Evolutionary conservation across 176 grass and related monocot species (phyloP).

Genomic region (Aechmea fasciata): DNA sequence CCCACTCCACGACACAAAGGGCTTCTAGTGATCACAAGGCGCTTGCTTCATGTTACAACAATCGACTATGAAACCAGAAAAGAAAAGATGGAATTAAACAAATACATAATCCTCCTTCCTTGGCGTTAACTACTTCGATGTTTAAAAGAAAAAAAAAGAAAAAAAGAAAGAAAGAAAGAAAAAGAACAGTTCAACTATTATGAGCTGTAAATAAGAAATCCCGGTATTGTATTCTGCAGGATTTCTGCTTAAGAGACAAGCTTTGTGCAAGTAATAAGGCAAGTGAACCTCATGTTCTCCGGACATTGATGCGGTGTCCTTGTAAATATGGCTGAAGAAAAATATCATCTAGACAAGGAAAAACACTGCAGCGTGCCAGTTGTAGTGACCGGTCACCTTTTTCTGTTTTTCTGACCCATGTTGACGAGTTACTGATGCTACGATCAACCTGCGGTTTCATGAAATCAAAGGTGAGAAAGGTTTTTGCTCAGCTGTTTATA

Average conservation of each 20-base stretch:
- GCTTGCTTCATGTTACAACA: neutral
- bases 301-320: neutral
- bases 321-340: neutral
- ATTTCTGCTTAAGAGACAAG: neutral
- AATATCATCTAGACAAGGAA: neutral
- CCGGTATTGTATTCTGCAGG: neutral
- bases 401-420: neutral
- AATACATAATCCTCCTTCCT: neutral
- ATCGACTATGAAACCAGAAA: neutral
- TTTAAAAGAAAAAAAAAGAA: no score
- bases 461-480: neutral
- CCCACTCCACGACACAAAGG: slow-evolving; percentile 6
- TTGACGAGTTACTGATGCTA: neutral
- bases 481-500: neutral
- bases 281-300: neutral
- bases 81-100: neutral
- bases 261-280: neutral
- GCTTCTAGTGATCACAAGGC: slow-evolving; percentile 4
- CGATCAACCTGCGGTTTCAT: neutral
- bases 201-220: neutral
- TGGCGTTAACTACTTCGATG: neutral
- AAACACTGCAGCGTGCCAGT: neutral
- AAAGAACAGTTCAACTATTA: neutral
- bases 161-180: no score
- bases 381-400: neutral